Conservation (phyloP, 2,329 filamentous ascomycete species). For the Exophiala viscosa region DNA sequence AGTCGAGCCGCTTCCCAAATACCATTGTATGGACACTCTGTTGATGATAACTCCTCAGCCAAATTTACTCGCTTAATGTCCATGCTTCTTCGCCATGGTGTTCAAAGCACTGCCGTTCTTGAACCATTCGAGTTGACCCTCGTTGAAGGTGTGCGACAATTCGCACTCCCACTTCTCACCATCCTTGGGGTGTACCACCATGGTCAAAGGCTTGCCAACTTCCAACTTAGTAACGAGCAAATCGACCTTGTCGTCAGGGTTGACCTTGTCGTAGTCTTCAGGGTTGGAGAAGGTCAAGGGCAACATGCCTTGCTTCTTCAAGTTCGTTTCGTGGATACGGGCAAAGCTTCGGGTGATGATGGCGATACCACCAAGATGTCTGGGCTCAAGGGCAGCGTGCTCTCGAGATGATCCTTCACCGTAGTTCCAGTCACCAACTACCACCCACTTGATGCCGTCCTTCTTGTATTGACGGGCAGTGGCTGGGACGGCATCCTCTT, state of each 20-base stretch:
- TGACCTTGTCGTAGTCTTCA: constrained; percentile 96
- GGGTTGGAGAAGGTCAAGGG: constrained; percentile 92
- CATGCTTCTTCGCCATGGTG: constrained; percentile 80
- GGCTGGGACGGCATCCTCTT: constrained; percentile 83
- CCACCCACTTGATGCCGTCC: constrained; percentile 94
- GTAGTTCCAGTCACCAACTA: constrained; percentile 99
- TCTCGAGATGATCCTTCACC: constrained; percentile 96
- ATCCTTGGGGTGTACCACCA: constrained; percentile 87
- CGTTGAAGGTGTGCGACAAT: constrained; percentile 96
- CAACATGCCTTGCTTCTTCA: constrained; percentile 99
- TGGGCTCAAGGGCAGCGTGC: constrained; percentile 95
- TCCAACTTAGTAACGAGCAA: constrained; percentile 82
- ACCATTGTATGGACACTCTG: not conserved
- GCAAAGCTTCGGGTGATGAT: constrained; percentile 96
- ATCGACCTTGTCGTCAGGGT: constrained; percentile 87
- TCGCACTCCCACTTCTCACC: constrained; percentile 75
- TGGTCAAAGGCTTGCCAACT: constrained; percentile 87
- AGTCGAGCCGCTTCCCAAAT: not conserved
- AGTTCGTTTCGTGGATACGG: constrained; percentile 99
- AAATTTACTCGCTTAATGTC: not conserved
- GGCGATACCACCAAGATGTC: constrained; percentile 92
- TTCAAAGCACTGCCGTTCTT: constrained; percentile 96
- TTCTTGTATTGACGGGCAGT: constrained; percentile 98
- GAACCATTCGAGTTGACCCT: constrained; percentile 97
- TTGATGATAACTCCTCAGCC: not conserved